Conservation (phyloP, 2,329 filamentous ascomycete species). For the Pyrenophora seminiperda region DNA sequence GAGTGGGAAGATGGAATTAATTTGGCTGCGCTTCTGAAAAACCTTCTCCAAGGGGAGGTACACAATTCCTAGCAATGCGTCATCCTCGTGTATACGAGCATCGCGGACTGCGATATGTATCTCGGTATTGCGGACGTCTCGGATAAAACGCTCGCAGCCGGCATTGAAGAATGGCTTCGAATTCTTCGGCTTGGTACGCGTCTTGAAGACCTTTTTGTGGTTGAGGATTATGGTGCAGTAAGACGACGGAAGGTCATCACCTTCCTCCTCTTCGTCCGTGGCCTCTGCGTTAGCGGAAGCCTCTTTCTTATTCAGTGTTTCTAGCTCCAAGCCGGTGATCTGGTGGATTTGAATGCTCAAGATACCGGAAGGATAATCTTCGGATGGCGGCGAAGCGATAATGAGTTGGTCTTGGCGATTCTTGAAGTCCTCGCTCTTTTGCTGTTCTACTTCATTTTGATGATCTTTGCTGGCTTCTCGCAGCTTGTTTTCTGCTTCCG, state of each 20-base stretch:
- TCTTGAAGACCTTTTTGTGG: constrained; percentile 71
- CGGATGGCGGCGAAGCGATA: constrained; percentile 68
- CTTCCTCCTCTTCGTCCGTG: constrained; percentile 65
- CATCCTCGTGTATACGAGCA: constrained; percentile 69
- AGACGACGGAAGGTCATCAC: constrained; percentile 68
- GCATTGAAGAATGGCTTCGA: constrained; percentile 80
- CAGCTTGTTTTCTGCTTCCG: constrained; percentile 64
- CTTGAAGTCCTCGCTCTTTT: constrained; percentile 70
- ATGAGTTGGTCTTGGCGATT: constrained; percentile 64
- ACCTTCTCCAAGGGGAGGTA: constrained; percentile 68
- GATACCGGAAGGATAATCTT: constrained; percentile 67
- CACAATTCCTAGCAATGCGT: constrained; percentile 71
- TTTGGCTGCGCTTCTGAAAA: constrained; percentile 66
- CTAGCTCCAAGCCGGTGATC: constrained; percentile 69
- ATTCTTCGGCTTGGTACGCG: constrained; percentile 77
- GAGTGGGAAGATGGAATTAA: constrained; percentile 69
- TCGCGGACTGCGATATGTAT: constrained; percentile 72
- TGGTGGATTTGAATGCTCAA: constrained; percentile 75
- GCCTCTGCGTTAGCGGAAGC: constrained; percentile 55
- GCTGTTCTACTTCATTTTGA: constrained; percentile 68
- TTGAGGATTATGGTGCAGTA: constrained; percentile 78
- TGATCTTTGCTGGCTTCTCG: constrained; percentile 67
- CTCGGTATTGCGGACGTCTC: constrained; percentile 70
- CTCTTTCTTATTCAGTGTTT: constrained; percentile 61
- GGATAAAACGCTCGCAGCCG: constrained; percentile 72